A percentile compares a stretch with the other conserved stretches of the same genome.
Evolutionary conservation across 1,139 yeast species (phyloP).

Genomic region (Protomyces inouyei): DNA sequence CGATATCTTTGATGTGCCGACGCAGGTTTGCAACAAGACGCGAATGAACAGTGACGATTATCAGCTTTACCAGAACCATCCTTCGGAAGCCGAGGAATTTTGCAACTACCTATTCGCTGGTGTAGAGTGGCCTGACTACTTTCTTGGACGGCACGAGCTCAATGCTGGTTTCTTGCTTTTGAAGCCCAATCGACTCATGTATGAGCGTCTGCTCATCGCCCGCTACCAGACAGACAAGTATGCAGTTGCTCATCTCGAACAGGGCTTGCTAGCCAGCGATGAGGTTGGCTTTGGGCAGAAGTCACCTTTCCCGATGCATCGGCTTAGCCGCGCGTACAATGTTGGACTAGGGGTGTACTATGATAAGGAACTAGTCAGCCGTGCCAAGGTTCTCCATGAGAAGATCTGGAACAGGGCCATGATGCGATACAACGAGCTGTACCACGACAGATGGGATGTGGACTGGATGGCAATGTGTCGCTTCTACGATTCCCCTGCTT

Average conservation of each 20-base stretch:
- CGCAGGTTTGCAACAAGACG: constrained; percentile 3
- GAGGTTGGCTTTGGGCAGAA: constrained; percentile 2
- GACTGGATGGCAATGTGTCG: constrained; percentile 16
- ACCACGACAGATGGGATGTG: constrained; percentile 1
- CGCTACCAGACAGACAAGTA: constrained; percentile 2
- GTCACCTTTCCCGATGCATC: constrained; percentile 2
- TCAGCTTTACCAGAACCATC: not conserved
- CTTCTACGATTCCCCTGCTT: constrained; percentile 7
- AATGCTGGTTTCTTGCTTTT: constrained; percentile 13
- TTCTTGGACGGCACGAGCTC: constrained; percentile 2
- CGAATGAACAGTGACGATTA: constrained; percentile 1
- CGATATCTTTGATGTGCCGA: constrained; percentile 41
- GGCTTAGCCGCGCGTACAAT: constrained; percentile 2
- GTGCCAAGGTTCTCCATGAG: constrained; percentile 6
- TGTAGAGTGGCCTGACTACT: constrained; percentile 4
- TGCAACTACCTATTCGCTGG: constrained; percentile 10
- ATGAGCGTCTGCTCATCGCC: constrained; percentile 1
- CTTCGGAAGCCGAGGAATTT: not conserved
- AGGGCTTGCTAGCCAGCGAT: constrained; percentile 10
- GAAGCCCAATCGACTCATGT: constrained; percentile 9
- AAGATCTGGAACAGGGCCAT: constrained; percentile 12
- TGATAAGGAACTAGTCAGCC: not conserved
- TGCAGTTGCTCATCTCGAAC: constrained; percentile 5
- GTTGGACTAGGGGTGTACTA: constrained; percentile 3
- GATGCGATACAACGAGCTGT: not conserved